Percentiles rank a stretch among this genome's conserved stretches.
Evolutionary conservation across 148 eudicot genomes (phyloP).

Genomic region (Heliamphora exappendiculata): DNA sequence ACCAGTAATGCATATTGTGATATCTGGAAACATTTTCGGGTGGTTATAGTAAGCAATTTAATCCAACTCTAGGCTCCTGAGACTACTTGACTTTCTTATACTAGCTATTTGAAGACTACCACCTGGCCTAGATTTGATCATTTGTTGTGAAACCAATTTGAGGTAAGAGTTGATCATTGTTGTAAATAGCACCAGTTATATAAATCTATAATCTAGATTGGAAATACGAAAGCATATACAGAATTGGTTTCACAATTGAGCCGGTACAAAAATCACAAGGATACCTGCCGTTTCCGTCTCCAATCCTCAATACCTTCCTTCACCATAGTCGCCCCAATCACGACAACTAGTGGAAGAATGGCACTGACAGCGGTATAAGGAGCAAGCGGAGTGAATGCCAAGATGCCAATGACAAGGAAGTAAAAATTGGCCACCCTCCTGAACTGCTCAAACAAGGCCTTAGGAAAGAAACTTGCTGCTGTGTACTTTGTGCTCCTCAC

Average conservation of each 20-base stretch:
- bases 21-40: neutral
- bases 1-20: neutral
- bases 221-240: neutral
- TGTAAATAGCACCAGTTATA: neutral
- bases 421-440: slow-evolving; percentile 95
- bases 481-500: slow-evolving; percentile 87
- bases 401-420: slow-evolving; percentile 67
- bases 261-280: neutral
- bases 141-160: no score
- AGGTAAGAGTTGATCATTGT: neutral
- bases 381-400: slow-evolving; percentile 69
- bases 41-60: neutral
- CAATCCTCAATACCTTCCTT: slow-evolving; percentile 90
- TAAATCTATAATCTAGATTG: neutral
- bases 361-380: slow-evolving; percentile 84
- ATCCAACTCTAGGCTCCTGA: no score
- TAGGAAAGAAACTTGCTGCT: slow-evolving; percentile 67
- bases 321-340: slow-evolving; percentile 80
- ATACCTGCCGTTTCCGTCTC: slow-evolving; percentile 75
- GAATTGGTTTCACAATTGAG: neutral
- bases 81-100: no score
- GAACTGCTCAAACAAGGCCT: slow-evolving; percentile 95
- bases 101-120: no score
- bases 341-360: slow-evolving; percentile 59
- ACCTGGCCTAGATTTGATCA: no score